Percentiles rank a stretch among this genome's conserved stretches.
Conservation (phyloP, 371 early-diverging fungal species). For the Rhizopus sp. region DNA sequence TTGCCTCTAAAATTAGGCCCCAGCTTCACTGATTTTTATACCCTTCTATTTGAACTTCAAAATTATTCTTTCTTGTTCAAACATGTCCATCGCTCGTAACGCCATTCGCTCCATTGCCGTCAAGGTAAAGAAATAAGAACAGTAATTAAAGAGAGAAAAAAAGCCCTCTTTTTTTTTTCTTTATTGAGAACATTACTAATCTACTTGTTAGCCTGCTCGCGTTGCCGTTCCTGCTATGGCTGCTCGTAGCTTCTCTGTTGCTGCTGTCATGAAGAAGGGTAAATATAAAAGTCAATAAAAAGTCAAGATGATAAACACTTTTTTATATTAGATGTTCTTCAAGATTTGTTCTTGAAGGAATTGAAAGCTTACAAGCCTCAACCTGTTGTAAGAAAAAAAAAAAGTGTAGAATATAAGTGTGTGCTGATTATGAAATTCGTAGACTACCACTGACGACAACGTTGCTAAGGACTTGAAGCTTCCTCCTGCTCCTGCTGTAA, state of each 20-base stretch:
- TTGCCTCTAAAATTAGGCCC: neutral
- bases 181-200: conserved; percentile 19
- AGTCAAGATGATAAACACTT: neutral
- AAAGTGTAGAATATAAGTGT: neutral
- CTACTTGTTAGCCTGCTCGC: conserved; percentile 23
- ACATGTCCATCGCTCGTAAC: conserved; percentile 51
- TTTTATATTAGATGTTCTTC: conserved; percentile 41
- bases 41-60: neutral
- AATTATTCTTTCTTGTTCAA: conserved; percentile 1
- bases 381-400: conserved; percentile 40
- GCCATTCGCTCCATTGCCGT: conserved; percentile 46
- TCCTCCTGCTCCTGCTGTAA: conserved; percentile 52
- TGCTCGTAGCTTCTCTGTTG: conserved; percentile 41
- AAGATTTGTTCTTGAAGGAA: conserved; percentile 55
- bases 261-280: conserved; percentile 53
- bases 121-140: conserved; percentile 35
- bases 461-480: conserved; percentile 56
- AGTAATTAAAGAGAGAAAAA: neutral
- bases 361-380: conserved; percentile 57
- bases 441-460: conserved; percentile 45
- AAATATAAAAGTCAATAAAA: conserved; percentile 9
- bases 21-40: conserved; percentile 4
- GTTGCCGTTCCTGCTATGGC: conserved; percentile 40
- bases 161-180: neutral
- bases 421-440: neutral